These are phyloP conservation scores for Arthroderma uncinatum DNA, from an alignment of 2,329 filamentous ascomycete species.

Conservation along the genomic window DNA sequence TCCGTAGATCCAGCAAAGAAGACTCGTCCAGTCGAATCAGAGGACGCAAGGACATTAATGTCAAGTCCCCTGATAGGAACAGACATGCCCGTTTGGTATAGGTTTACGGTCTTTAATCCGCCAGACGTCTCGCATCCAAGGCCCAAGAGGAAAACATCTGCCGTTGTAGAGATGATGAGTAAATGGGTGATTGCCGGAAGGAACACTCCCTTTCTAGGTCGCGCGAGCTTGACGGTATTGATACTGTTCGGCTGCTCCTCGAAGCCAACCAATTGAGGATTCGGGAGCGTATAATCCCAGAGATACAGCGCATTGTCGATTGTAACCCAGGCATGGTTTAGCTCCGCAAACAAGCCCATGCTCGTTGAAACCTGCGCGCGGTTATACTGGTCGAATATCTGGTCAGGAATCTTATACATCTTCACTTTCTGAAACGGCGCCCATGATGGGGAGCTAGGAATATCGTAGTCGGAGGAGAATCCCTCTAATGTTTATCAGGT, in stretches of 20 bases:
- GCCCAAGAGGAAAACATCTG: conserved; percentile 78
- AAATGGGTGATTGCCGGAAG: conserved; percentile 75
- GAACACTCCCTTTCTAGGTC: conserved; percentile 79
- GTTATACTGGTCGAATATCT: conserved; percentile 88
- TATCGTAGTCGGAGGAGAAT: conserved; percentile 82
- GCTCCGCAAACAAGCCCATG: conserved; percentile 89
- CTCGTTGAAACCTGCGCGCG: conserved; percentile 73
- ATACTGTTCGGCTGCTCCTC: conserved; percentile 84
- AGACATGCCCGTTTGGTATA: conserved; percentile 84
- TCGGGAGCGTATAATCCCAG: conserved; percentile 94
- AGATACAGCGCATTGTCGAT: conserved; percentile 94
- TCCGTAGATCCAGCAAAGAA: conserved; percentile 77
- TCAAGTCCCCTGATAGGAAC: conserved; percentile 64
- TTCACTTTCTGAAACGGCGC: conserved; percentile 79
- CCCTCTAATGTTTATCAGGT: conserved; percentile 50
- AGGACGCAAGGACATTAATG: conserved; percentile 67
- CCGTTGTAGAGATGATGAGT: conserved; percentile 74
- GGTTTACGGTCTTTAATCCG: conserved; percentile 59
- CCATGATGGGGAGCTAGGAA: conserved; percentile 59
- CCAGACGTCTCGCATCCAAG: conserved; percentile 55
- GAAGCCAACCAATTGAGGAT: conserved; percentile 81
- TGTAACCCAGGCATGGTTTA: conserved; percentile 89
- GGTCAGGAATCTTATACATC: conserved; percentile 81
- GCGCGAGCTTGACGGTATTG: conserved; percentile 76
- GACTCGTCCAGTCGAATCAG: conserved; percentile 68